A percentile compares a stretch with the other conserved stretches of the same genome.
Conservation (phyloP, 2,329 filamentous ascomycete genomes). For the Pseudogymnoascus sp. region DNA sequence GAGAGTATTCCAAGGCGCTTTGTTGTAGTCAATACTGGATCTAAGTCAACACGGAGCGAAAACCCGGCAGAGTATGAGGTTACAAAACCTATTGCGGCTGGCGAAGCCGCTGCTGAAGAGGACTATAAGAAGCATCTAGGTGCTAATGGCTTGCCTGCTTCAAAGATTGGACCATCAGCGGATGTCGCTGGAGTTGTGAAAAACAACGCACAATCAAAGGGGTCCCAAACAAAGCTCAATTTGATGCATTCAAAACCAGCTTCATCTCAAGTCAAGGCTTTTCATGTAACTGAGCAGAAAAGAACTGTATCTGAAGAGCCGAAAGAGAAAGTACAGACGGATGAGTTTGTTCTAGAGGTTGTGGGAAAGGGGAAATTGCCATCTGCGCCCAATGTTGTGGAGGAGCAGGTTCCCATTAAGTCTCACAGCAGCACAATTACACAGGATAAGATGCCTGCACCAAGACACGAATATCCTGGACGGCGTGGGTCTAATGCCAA, state of each 20-base stretch:
- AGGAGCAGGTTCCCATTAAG: conserved; percentile 19
- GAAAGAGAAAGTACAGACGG: conserved; percentile 13
- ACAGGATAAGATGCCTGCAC: conserved; percentile 16
- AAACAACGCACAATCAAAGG: not conserved
- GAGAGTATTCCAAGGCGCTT: not conserved
- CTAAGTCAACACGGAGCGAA: not conserved
- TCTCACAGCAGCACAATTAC: conserved; percentile 25
- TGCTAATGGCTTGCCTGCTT: not conserved
- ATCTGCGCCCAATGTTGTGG: not conserved
- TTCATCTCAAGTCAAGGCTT: conserved; percentile 16
- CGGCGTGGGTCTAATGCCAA: not conserved
- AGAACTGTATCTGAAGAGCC: not conserved
- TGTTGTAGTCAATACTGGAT: not conserved
- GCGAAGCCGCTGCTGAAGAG: not conserved
- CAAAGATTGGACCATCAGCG: not conserved
- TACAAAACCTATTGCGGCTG: not conserved
- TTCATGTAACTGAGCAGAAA: conserved; percentile 3
- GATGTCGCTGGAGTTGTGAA: not conserved
- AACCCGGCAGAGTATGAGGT: not conserved
- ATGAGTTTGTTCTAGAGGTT: conserved; percentile 17
- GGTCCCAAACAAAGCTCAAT: not conserved
- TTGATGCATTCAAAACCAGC: conserved; percentile 18
- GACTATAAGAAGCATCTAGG: not conserved
- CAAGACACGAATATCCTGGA: not conserved
- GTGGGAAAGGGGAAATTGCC: not conserved